A percentile compares a stretch with the other conserved stretches of the same genome.
phyloP scores from a whole-genome alignment of 352 stramenopile genomes.

The Pythium phragmitis region DNA sequence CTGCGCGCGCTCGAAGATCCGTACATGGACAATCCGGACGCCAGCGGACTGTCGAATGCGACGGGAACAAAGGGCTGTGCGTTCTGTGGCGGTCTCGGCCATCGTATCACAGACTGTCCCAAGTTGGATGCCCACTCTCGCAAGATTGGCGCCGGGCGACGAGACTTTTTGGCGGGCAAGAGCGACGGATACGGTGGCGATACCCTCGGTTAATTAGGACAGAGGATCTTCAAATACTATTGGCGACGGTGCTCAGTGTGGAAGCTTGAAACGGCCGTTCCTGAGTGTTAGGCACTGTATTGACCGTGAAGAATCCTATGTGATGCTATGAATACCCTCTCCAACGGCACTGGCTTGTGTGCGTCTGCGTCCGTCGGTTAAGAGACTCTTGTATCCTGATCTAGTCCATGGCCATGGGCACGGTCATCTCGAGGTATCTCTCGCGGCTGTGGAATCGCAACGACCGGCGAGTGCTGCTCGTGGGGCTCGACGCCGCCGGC shows the following conservation, averaged over 20 bases:
- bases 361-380: not conserved
- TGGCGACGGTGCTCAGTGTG: not conserved
- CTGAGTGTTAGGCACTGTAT: not conserved
- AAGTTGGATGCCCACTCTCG: conserved; percentile 98
- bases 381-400: not conserved
- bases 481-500: conserved; percentile 71
- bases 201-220: conserved; percentile 58
- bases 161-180: conserved; percentile 93
- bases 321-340: not conserved
- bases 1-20: conserved; percentile 98
- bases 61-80: conserved; percentile 94
- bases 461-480: conserved; percentile 70
- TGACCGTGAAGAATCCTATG: too few relatives aligned
- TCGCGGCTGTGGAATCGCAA: conserved; percentile 77
- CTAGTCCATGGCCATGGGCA: conserved; percentile 63
- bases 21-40: conserved; percentile 82
- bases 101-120: conserved; percentile 98
- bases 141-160: conserved; percentile 91
- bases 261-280: conserved; percentile 13
- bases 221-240: not conserved
- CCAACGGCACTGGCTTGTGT: not conserved
- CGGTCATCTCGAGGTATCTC: conserved; percentile 59
- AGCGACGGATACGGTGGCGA: conserved; percentile 94
- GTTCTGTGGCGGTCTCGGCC: conserved; percentile 98
- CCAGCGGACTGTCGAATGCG: conserved; percentile 45